phyloP scores from a whole-genome alignment of 164 flowering plant genomes.

The Liriodendron chinense region DNA sequence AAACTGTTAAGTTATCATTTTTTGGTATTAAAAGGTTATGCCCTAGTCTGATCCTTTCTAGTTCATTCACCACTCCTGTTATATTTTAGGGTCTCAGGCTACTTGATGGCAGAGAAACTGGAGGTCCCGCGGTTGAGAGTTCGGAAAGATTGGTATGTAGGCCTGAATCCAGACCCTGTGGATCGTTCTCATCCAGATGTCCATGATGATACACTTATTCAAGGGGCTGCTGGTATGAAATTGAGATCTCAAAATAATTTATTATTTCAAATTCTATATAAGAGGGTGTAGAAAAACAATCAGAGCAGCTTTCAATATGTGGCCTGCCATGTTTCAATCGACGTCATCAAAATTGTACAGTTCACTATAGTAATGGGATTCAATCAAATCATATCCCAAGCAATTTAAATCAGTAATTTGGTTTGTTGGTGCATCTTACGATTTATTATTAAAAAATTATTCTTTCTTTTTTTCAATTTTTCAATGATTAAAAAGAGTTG shows the following conservation, averaged over 20 bases:
- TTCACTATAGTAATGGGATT: no score
- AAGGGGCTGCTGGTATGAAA: slow-evolving; percentile 43
- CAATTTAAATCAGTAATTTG: no score
- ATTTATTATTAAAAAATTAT: no score
- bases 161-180: slow-evolving; percentile 70
- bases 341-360: no score
- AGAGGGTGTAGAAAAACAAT: not conserved
- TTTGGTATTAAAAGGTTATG: not conserved
- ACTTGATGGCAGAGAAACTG: slow-evolving; percentile 87
- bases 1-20: not conserved
- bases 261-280: not conserved
- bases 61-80: slow-evolving; percentile 8
- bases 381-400: no score
- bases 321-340: not conserved
- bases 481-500: no score
- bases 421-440: no score
- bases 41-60: not conserved
- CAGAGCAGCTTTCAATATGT: not conserved
- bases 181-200: slow-evolving; percentile 98
- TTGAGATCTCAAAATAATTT: slow-evolving; percentile 29
- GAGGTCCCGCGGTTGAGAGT: slow-evolving; percentile 77
- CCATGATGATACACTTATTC: slow-evolving; percentile 69
- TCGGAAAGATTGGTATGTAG: slow-evolving; percentile 89
- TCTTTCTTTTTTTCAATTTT: no score
- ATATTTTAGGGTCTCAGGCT: slow-evolving; percentile 81